These are phyloP conservation scores for Turnera subulata DNA, from an alignment of 345 rosid species.

Conservation along the genomic window DNA sequence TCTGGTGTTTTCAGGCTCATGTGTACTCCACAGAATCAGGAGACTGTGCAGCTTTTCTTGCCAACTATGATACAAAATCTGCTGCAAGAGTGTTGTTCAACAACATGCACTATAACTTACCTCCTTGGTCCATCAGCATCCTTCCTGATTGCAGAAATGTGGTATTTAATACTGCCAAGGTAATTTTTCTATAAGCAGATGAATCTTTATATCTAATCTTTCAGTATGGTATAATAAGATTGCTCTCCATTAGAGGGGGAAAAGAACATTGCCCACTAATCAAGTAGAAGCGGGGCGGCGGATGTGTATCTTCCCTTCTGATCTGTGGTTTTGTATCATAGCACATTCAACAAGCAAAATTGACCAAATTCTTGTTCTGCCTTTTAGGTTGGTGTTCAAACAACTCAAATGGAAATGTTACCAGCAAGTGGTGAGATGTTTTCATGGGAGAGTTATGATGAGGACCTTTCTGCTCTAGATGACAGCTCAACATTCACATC, in stretches of 20 bases:
- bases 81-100: constrained; percentile 80
- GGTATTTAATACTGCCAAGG: constrained; percentile 97
- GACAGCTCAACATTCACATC: constrained; percentile 26
- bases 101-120: constrained; percentile 93
- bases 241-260: too few species aligned
- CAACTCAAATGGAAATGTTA: constrained; percentile 88
- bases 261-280: too few species aligned
- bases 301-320: too few species aligned
- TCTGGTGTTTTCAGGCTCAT: constrained; percentile 53
- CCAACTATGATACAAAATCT: constrained; percentile 85
- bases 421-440: constrained; percentile 50
- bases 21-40: constrained; percentile 77
- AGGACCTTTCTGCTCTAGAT: constrained; percentile 27
- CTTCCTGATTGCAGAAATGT: constrained; percentile 98
- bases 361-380: too few species aligned
- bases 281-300: too few species aligned
- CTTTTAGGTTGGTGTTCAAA: constrained; percentile 88
- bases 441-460: constrained; percentile 83
- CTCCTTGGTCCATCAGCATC: constrained; percentile 98
- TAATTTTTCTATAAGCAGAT: constrained; percentile 15
- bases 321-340: too few species aligned
- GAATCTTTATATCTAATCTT: background rate
- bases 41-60: constrained; percentile 90
- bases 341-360: too few species aligned
- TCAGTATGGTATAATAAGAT: too few species aligned